Evolutionary conservation across 768 basidiomycete genomes (phyloP).

Genomic region (Paxillus rubicundulus): DNA sequence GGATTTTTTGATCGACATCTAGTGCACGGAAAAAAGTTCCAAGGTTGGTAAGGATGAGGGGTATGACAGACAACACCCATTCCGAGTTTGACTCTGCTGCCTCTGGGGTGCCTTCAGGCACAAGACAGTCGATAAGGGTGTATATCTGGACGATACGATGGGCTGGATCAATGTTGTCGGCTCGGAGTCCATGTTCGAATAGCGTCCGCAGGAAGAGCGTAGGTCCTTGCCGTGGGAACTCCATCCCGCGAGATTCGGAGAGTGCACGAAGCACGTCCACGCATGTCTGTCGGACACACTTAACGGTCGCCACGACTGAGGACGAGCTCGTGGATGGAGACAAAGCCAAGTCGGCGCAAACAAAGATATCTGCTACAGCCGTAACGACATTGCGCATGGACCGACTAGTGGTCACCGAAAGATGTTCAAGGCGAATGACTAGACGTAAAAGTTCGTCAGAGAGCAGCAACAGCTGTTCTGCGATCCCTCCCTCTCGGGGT

Average conservation of each 20-base stretch:
- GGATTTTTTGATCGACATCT: constrained; percentile 52
- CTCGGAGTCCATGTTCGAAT: constrained; percentile 45
- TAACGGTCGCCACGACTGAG: constrained; percentile 24
- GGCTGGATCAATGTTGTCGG: constrained; percentile 51
- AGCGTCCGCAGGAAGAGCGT: constrained; percentile 56
- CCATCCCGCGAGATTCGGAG: constrained; percentile 26
- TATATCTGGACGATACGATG: constrained; percentile 55
- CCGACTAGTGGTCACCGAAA: constrained; percentile 52
- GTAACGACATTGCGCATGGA: constrained; percentile 43
- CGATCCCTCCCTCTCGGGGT: constrained; percentile 37
- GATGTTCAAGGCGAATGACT: constrained; percentile 43
- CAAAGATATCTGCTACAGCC: constrained; percentile 53
- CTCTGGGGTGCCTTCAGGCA: constrained; percentile 39
- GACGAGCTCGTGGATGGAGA: constrained; percentile 36
- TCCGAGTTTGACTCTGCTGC: constrained; percentile 32
- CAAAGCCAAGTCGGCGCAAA: constrained; percentile 48
- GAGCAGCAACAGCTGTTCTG: constrained; percentile 55
- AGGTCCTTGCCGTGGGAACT: constrained; percentile 37
- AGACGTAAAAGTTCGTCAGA: constrained; percentile 53
- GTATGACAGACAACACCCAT: constrained; percentile 57
- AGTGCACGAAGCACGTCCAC: constrained; percentile 47
- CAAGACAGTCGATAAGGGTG: constrained; percentile 53
- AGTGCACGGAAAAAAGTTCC: constrained; percentile 54
- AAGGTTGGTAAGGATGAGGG: constrained; percentile 54
- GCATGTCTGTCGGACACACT: constrained; percentile 49